Base-by-base conservation (phyloP, 1,284 basidiomycete species). In the Gomphus bonarii region DNA sequence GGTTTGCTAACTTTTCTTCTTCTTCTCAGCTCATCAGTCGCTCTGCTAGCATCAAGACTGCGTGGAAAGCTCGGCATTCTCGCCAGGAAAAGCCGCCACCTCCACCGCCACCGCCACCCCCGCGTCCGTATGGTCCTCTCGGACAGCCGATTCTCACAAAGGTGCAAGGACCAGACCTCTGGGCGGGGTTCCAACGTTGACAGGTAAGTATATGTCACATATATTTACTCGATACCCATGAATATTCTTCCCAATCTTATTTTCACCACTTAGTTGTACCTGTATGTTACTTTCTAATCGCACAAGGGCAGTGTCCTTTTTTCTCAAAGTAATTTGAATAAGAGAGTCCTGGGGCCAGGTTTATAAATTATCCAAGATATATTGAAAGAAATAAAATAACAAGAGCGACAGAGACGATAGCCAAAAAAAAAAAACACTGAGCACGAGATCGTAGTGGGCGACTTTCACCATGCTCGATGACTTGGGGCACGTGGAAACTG, bases 61-160 rank as follows among this genome's bases (percentile, higher is more conserved):
- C 83, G 2, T 88, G 87, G 87, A 89, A 89, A 68, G 69, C 71
- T 25, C 77, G 83, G 12, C 74, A 70, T 59, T 76, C 69, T 14
- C 76, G 74, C 59, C 70, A 69, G 12, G 54, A 60, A 16, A 40
- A 4, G 31, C n/a, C n/a, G n/a, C n/a, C n/a, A n/a, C n/a, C n/a
- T n/a, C n/a, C n/a, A n/a, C n/a, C n/a, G n/a, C n/a, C n/a, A n/a
- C 55, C 38, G 18, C 38, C 55, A 57, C 55, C 55, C 25, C 14
- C 55, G 9, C 55, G 55, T 12, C 35, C n/a, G 18, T 57, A 57
- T 20, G 28, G 47, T 1, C 44, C 47, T 14, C 44, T 57, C 12
- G 55, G 48, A 9, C 47, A 14, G 10, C 33, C 55, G n/a, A 40
- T 30, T 3, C 44, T 50, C 25, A 57, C 40, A 11, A 57, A 57